Evolutionary conservation across 2,329 filamentous ascomycete species (phyloP).

Genomic region (Phialophora chinensis): DNA sequence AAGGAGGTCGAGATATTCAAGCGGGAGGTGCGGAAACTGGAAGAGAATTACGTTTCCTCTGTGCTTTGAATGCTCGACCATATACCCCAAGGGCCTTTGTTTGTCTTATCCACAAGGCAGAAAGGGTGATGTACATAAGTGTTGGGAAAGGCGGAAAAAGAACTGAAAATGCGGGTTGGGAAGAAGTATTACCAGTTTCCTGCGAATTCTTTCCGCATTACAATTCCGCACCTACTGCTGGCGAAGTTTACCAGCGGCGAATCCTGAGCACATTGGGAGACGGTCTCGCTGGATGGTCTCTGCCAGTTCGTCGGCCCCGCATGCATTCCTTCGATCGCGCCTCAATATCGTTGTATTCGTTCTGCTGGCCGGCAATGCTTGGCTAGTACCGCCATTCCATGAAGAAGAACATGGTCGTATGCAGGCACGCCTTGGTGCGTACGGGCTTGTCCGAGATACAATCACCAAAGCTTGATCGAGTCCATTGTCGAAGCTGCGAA

Average conservation of each 20-base stretch:
- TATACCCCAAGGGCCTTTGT: not conserved
- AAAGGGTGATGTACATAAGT: constrained; percentile 24
- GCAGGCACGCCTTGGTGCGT: not conserved
- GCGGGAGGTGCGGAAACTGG: constrained; percentile 82
- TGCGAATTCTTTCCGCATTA: not conserved
- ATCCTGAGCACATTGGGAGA: not conserved
- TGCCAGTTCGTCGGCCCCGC: not conserved
- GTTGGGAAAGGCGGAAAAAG: not conserved
- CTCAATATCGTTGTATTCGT: not conserved
- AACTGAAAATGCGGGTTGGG: not conserved
- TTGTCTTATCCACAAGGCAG: not conserved
- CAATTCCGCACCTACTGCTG: not conserved
- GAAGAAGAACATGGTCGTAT: not conserved
- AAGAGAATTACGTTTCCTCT: constrained; percentile 86
- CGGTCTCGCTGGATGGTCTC: not conserved
- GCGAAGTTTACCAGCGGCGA: not conserved
- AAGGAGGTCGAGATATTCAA: constrained; percentile 90
- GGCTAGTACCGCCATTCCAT: not conserved
- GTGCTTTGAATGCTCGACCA: constrained; percentile 57
- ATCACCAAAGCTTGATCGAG: not conserved
- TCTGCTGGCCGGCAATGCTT: not conserved
- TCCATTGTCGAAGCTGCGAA: not conserved
- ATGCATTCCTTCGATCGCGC: not conserved
- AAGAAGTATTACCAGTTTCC: not conserved
- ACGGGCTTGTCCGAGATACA: not conserved